Conservation (phyloP, 139 green algal genomes). For the Coccomyxa sp. region DNA sequence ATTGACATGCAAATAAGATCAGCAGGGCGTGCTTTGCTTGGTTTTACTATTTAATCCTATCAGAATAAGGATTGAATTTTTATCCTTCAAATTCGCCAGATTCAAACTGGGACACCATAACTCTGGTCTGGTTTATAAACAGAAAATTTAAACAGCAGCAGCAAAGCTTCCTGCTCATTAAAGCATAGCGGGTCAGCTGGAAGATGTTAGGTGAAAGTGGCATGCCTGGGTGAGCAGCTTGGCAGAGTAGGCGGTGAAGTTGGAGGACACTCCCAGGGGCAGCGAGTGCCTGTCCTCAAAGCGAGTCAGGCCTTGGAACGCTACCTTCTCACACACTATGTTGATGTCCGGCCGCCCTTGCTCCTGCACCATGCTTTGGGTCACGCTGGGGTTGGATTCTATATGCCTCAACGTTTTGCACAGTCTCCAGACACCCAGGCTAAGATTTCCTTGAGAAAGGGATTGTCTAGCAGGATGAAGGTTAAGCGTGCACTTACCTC, state of each 20-base stretch:
- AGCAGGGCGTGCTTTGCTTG: background rate
- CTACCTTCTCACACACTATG: constrained; percentile 56
- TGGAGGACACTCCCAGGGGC: constrained; percentile 55
- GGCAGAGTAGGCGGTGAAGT: constrained; percentile 51
- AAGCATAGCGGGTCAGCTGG: background rate
- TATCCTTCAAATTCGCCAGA: background rate
- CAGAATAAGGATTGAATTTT: background rate
- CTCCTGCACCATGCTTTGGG: constrained; percentile 16
- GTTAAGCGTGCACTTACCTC: constrained; percentile 18
- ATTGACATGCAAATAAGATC: background rate
- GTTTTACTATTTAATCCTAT: background rate
- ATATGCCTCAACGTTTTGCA: background rate
- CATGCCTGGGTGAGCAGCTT: constrained; percentile 25
- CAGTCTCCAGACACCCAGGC: background rate
- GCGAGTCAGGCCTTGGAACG: constrained; percentile 34
- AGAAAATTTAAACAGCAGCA: background rate
- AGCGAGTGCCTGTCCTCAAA: constrained; percentile 61
- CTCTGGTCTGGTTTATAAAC: background rate
- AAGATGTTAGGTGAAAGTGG: background rate
- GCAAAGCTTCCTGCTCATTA: background rate
- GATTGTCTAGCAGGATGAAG: background rate
- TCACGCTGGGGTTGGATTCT: background rate
- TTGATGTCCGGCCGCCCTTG: constrained; percentile 36
- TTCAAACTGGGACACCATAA: background rate
- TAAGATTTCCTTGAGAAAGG: background rate